Percentiles rank a stretch among this genome's conserved stretches.
phyloP scores from a whole-genome alignment of 495 filamentous ascomycete genomes.

The Talaromyces trachyspermus region DNA sequence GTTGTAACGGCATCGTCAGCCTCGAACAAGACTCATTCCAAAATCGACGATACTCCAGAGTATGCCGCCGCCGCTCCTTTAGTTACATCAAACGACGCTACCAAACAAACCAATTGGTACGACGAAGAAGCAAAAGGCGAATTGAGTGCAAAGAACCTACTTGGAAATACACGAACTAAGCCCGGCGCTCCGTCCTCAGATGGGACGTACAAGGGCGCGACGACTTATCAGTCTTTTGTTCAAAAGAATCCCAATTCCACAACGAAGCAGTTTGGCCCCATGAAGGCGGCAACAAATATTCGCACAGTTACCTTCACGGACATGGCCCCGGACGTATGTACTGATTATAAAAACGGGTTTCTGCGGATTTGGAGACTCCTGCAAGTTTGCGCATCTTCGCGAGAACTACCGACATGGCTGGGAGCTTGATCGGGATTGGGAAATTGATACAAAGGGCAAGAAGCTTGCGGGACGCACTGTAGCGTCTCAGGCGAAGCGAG shows the following conservation, averaged over 20 bases:
- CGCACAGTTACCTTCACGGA: constrained; percentile 86
- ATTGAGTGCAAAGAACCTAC: constrained; percentile 51
- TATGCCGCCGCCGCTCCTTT: constrained; percentile 43
- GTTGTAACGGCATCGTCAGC: constrained; percentile 50
- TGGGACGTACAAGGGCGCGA: constrained; percentile 70
- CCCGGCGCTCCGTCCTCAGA: constrained; percentile 29
- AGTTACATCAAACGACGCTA: constrained; percentile 75
- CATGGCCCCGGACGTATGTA: constrained; percentile 90
- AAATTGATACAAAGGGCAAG: constrained; percentile 71
- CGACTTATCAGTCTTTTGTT: constrained; percentile 66
- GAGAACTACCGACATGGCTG: constrained; percentile 91
- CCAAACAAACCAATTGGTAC: constrained; percentile 86
- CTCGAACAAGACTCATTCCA: constrained; percentile 21
- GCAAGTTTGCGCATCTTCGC: constrained; percentile 80
- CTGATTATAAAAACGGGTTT: constrained; percentile 92
- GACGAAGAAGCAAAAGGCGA: constrained; percentile 50
- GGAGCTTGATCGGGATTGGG: constrained; percentile 94
- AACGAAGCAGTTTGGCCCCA: constrained; percentile 64
- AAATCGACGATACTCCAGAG: constrained; percentile 46
- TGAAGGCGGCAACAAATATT: constrained; percentile 85
- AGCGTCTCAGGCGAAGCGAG: constrained; percentile 44
- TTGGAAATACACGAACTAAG: constrained; percentile 52
- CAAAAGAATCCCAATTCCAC: constrained; percentile 78
- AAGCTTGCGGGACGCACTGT: constrained; percentile 54
- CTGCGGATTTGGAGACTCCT: constrained; percentile 67